Evolutionary conservation across 441 rosid genomes (phyloP).

Genomic region (Metrosideros polymorpha): DNA sequence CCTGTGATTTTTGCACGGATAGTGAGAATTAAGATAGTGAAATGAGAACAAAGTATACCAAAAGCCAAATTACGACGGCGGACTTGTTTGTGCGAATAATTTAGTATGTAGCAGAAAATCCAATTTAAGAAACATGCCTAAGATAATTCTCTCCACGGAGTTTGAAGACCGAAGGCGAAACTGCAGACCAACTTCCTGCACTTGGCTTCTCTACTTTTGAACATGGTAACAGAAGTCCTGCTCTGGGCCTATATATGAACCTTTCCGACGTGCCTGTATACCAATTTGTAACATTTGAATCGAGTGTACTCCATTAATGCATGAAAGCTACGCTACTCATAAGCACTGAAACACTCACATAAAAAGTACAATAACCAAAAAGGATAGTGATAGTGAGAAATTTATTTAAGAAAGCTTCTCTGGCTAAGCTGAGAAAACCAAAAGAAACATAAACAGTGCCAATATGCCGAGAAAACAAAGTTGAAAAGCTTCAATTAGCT

Average conservation of each 20-base stretch:
- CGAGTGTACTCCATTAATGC: background rate
- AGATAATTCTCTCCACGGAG: constrained; percentile 70
- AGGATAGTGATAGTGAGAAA: background rate
- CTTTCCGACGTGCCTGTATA: constrained; percentile 38
- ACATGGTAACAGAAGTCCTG: constrained; percentile 45
- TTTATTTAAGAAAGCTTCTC: background rate
- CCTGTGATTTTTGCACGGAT: constrained; percentile 22
- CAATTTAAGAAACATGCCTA: constrained; percentile 23
- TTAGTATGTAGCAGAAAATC: background rate
- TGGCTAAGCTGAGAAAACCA: background rate
- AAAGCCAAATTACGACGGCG: background rate
- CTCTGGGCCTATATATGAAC: constrained; percentile 45
- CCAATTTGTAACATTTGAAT: background rate
- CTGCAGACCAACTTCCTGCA: constrained; percentile 61
- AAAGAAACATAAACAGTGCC: background rate
- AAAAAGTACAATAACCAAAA: background rate
- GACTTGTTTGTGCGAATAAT: background rate
- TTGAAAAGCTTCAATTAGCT: background rate
- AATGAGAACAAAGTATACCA: background rate
- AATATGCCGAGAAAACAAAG: background rate
- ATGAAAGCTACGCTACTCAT: background rate
- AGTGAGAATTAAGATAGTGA: background rate
- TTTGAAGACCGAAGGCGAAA: constrained; percentile 61
- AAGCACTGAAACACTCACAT: background rate
- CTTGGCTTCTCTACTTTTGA: constrained; percentile 38